phyloP scores from a whole-genome alignment of 106 monocot species.

The Gastrodia elata region DNA sequence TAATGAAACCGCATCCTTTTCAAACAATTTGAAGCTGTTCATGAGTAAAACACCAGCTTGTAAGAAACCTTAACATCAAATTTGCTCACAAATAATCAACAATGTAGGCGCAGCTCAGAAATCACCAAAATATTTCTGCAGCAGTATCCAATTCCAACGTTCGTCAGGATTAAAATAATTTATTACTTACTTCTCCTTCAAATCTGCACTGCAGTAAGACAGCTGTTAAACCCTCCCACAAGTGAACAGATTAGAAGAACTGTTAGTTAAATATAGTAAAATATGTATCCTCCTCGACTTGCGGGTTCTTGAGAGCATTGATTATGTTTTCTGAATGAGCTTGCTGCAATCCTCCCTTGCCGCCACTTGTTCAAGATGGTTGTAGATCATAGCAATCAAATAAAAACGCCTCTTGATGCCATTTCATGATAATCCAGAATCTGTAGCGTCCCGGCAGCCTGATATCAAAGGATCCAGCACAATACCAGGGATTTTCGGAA shows the following conservation, averaged over 20 bases:
- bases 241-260: neutral
- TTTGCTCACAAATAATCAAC: no score
- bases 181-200: neutral
- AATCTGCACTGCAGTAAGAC: neutral
- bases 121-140: no score
- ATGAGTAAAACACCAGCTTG: no score
- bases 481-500: slow-evolving; percentile 39
- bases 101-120: no score
- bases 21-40: no score
- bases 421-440: slow-evolving; percentile 86
- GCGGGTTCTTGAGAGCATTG: slow-evolving; percentile 39
- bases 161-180: no score
- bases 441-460: slow-evolving; percentile 72
- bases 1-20: no score
- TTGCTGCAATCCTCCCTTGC: slow-evolving; percentile 74
- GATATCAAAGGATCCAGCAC: slow-evolving; percentile 70
- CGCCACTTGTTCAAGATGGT: slow-evolving; percentile 45
- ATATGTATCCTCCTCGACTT: slow-evolving; percentile 27
- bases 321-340: slow-evolving; percentile 59
- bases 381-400: slow-evolving; percentile 54
- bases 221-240: neutral
- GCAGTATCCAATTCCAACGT: no score
- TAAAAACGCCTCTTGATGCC: slow-evolving; percentile 90
- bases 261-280: neutral
- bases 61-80: no score